Percentiles rank a stretch among this genome's conserved stretches.
These are phyloP conservation scores for Pythium phragmiticola DNA, from an alignment of 352 stramenopile species.

Conservation along the genomic window DNA sequence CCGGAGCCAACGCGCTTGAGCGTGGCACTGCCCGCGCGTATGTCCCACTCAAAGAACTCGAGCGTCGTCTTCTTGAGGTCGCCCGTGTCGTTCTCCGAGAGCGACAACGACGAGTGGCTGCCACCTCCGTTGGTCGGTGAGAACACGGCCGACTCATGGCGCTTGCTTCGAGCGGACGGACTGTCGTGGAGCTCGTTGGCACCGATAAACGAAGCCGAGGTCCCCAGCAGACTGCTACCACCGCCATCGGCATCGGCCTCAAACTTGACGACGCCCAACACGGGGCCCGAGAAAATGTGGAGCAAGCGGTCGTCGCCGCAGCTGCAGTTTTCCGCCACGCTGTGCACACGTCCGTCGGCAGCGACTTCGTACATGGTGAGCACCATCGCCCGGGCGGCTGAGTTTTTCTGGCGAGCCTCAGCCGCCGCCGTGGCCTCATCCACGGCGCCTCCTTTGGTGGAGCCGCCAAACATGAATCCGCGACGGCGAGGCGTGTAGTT, in stretches of 20 bases:
- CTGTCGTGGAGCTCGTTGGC: slow-evolving; percentile 31
- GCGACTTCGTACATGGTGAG: slow-evolving; percentile 39
- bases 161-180: slow-evolving; percentile 43
- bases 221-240: slow-evolving; percentile 6
- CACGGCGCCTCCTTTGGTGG: slow-evolving; percentile 23
- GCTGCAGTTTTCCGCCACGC: slow-evolving; percentile 50
- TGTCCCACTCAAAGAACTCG: slow-evolving; percentile 76
- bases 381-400: slow-evolving; percentile 39
- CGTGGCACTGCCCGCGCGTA: slow-evolving; percentile 4
- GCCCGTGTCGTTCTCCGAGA: slow-evolving; percentile 25
- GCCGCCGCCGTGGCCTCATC: slow-evolving; percentile 28
- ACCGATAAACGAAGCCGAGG: slow-evolving; percentile 28
- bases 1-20: slow-evolving; percentile 30
- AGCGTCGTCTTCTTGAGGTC: slow-evolving; percentile 59
- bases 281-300: slow-evolving; percentile 66
- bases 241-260: slow-evolving; percentile 30
- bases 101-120: slow-evolving; percentile 26
- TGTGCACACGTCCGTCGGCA: slow-evolving; percentile 42
- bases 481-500: slow-evolving; percentile 41
- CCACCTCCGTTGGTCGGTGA: slow-evolving; percentile 34
- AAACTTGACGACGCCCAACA: slow-evolving; percentile 66
- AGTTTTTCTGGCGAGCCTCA: slow-evolving; percentile 38
- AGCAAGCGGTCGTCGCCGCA: slow-evolving; percentile 57
- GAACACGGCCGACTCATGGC: slow-evolving; percentile 55
- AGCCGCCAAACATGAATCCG: slow-evolving; percentile 71